Percentiles rank a stretch among this genome's conserved stretches.
Evolutionary conservation across 2,329 filamentous ascomycete genomes (phyloP).

Genomic region (Emmonsia crescens): DNA sequence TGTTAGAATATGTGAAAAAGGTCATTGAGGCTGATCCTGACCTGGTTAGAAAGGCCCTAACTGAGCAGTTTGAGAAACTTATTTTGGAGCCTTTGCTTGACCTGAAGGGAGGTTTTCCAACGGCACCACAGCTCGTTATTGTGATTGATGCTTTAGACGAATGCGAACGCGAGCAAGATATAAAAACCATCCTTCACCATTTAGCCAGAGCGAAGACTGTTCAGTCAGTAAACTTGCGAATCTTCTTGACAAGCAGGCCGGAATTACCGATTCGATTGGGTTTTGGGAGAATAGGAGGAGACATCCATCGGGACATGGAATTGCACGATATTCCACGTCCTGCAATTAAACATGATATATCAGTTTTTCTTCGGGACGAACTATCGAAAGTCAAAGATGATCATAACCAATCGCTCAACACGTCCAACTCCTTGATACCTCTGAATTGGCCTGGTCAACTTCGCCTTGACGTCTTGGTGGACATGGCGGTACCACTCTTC

Average conservation of each 20-base stretch:
- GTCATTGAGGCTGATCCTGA: constrained; percentile 18
- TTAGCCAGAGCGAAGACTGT: constrained; percentile 7
- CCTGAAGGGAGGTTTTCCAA: not conserved
- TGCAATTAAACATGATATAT: constrained; percentile 17
- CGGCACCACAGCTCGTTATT: constrained; percentile 5
- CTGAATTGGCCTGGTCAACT: constrained; percentile 16
- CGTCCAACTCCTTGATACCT: not conserved
- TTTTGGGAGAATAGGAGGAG: constrained; percentile 13
- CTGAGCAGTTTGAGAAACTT: constrained; percentile 19
- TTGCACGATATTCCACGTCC: constrained; percentile 16
- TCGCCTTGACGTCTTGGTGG: constrained; percentile 17
- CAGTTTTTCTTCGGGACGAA: constrained; percentile 13
- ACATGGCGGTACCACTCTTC: constrained; percentile 23
- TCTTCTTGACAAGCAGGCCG: constrained; percentile 22
- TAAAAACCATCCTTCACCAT: constrained; percentile 16
- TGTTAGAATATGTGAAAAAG: constrained; percentile 15
- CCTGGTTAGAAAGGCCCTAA: constrained; percentile 18
- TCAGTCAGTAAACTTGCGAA: constrained; percentile 10
- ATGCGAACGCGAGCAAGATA: constrained; percentile 16
- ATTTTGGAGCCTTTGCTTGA: constrained; percentile 14
- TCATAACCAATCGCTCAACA: not conserved
- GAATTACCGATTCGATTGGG: constrained; percentile 18
- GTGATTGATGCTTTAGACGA: constrained; percentile 23
- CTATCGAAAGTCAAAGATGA: constrained; percentile 12
- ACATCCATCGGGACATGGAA: constrained; percentile 14